Evolutionary conservation across 805 yeast genomes (phyloP), one percentile per base, ranked within the genome.

Genomic region (Pichia eremophila): DNA sequence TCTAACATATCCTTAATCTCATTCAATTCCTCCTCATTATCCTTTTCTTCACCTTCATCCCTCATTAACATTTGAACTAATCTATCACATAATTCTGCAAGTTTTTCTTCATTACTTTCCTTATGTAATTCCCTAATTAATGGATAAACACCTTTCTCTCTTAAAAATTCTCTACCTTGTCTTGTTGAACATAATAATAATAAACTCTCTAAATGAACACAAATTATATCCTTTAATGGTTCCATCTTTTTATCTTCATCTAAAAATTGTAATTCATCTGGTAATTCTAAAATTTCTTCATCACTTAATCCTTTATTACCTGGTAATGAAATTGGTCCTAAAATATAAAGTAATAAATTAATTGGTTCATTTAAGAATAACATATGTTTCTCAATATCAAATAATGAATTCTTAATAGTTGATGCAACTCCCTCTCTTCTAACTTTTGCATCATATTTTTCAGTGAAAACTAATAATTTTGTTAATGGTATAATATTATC

Each of bases 351-450:
- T 58, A 93, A 72, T 37, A 91, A 57, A 55, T 90, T 87, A 49
- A 87, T 79, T 9, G 72, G 66, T 57, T 85, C 83, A 5, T 69
- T 70, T 39, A 88, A 63, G 40, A 91, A 68, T 25, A 61, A 63
- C 56, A 66, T 66, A 61, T 91, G 98, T 35, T 77, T 65, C 39
- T 79, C 77, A 1, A 85, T 71, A 60, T 90, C 96, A 59, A 91
- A 91, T 44, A 91, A 68, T 0, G 91, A 77, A 65, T 91, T 91
- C 63, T 93, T 91, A 56, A 93, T 85, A 2, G 96, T 85, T 6
- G 95, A 84, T 1, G 95, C 95, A 37, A 87, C 90, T 59, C 96
- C 97, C 61, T 85, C 90, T 66, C 98, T 77, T 68, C 98, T 80
- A 27, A 79, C 78, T 57, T 78, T 79, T 14, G 86, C 73, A 59